Evolutionary conservation across 2,329 filamentous ascomycete genomes (phyloP).

Genomic region (Paraconiothyrium brasiliense): DNA sequence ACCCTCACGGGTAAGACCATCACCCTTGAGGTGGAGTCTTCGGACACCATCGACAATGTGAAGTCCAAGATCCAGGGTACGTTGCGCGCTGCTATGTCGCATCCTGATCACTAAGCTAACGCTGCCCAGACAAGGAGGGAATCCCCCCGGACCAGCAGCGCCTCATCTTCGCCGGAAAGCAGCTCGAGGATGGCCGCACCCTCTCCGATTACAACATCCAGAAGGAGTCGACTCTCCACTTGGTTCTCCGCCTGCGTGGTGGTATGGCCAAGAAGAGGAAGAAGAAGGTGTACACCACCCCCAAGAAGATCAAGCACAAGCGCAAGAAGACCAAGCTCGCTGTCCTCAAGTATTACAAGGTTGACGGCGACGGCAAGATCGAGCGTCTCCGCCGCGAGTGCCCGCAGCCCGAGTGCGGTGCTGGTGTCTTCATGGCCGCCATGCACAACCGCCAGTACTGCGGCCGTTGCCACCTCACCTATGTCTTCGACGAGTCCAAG

Average conservation of each 20-base stretch:
- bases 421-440: conserved; percentile 99
- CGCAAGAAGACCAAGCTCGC: conserved; percentile 99
- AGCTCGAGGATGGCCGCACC: conserved; percentile 99
- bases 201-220: conserved; percentile 99
- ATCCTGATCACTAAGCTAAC: conserved; percentile 33
- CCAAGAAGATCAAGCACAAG: conserved; percentile 99
- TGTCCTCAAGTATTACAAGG: conserved; percentile 99
- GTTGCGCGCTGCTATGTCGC: conserved; percentile 27
- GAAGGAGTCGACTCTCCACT: conserved; percentile 99
- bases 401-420: conserved; percentile 85
- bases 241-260: conserved; percentile 97
- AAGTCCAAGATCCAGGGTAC: conserved; percentile 91
- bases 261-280: conserved; percentile 91
- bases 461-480: conserved; percentile 75
- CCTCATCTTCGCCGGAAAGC: conserved; percentile 99
- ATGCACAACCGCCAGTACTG: conserved; percentile 99
- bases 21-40: conserved; percentile 99
- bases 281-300: conserved; percentile 99
- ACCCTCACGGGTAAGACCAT: conserved; percentile 98
- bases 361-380: conserved; percentile 99
- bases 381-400: conserved; percentile 99
- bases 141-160: conserved; percentile 99
- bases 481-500: conserved; percentile 74
- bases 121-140: conserved; percentile 92
- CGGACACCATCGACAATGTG: conserved; percentile 99